Evolutionary conservation across 257 asterid genomes (phyloP).

Genomic region (Solanum chiquidenum): DNA sequence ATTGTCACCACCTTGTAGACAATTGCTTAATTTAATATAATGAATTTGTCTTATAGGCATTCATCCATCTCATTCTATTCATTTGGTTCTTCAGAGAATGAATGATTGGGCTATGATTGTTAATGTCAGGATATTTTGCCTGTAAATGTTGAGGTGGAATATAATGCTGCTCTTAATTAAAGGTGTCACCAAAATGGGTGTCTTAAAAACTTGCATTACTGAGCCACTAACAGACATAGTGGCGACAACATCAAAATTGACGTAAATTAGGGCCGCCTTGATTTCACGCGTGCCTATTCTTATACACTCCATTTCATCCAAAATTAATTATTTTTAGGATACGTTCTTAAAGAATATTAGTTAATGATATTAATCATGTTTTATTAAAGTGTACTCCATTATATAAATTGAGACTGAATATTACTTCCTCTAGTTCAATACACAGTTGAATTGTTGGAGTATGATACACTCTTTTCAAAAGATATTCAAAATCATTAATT

Average conservation of each 20-base stretch:
- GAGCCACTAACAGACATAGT: neutral
- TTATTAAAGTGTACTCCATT: neutral
- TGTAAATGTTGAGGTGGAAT: neutral
- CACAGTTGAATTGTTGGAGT: neutral
- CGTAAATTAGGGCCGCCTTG: neutral
- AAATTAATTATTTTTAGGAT: too few species aligned
- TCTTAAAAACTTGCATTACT: neutral
- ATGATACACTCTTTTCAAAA: neutral
- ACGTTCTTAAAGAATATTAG: too few species aligned
- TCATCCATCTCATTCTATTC: neutral
- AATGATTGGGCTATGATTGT: neutral
- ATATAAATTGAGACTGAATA: too few species aligned
- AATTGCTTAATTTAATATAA: neutral
- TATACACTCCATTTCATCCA: neutral
- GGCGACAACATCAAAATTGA: neutral
- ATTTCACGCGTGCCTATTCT: neutral
- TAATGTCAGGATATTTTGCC: neutral
- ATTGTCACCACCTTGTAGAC: neutral
- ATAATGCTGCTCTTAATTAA: neutral
- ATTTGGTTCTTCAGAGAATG: neutral
- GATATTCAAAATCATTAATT: too few species aligned
- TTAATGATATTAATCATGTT: too few species aligned
- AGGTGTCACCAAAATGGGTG: neutral
- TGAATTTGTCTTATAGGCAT: too few species aligned
- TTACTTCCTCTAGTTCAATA: too few species aligned